Conservation (phyloP, 805 yeast genomes). For the Yamadazyma phyllophila region DNA sequence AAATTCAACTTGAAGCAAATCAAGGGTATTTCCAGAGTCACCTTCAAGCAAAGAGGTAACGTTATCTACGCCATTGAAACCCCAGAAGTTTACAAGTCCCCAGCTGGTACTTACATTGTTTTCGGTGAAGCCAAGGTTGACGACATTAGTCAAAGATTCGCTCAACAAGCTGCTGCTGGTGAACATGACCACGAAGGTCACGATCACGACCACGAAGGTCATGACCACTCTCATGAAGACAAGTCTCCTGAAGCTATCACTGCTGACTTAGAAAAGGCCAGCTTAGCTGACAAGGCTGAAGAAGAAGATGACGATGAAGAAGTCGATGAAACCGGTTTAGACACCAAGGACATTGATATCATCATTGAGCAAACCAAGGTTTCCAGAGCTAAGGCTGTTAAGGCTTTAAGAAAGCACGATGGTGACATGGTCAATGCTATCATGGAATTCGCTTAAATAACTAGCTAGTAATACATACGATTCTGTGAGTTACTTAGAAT, state of each 20-base stretch:
- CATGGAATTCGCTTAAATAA: conserved; percentile 62
- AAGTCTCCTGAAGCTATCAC: conserved; percentile 77
- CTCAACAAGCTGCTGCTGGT: conserved; percentile 52
- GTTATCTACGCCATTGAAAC: conserved; percentile 84
- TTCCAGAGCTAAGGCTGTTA: conserved; percentile 85
- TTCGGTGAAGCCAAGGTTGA: conserved; percentile 98
- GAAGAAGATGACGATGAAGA: conserved; percentile 65
- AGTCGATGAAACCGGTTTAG: conserved; percentile 83
- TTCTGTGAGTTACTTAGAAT: not conserved
- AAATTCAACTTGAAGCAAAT: conserved; percentile 88
- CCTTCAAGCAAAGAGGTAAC: conserved; percentile 91
- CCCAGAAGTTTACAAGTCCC: conserved; percentile 94
- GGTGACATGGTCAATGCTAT: conserved; percentile 96
- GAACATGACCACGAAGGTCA: conserved; percentile 33
- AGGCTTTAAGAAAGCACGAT: conserved; percentile 83
- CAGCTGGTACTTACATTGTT: conserved; percentile 92
- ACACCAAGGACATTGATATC: conserved; percentile 76
- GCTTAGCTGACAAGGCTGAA: conserved; percentile 24
- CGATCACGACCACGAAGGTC: conserved; percentile 15
- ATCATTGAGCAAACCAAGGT: conserved; percentile 90
- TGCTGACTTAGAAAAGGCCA: conserved; percentile 64
- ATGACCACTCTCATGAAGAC: conserved; percentile 31
- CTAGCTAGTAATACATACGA: conserved; percentile 2
- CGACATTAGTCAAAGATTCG: conserved; percentile 85
- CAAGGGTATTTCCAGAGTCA: conserved; percentile 91